Conservation (phyloP, 108 stramenopile species). For the Parietichytrium sp. region DNA sequence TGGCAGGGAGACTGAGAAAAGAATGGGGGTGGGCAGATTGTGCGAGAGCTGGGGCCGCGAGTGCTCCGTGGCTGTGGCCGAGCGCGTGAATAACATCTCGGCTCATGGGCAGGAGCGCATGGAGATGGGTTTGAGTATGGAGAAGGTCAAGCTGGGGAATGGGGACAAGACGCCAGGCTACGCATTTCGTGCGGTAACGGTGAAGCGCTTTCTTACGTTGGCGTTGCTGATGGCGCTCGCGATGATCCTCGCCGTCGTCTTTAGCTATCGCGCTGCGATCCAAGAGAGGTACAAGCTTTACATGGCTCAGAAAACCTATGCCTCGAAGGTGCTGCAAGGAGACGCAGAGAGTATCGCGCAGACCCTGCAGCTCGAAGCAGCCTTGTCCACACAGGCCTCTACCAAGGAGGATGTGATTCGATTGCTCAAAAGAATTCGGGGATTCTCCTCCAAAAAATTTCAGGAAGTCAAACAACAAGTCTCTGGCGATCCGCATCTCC, state of each 20-base stretch:
- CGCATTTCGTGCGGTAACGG: not conserved
- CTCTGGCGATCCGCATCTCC: no score
- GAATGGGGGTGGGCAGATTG: no score
- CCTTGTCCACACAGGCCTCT: not conserved
- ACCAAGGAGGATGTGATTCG: constrained; percentile 27
- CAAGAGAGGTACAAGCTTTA: constrained; percentile 17
- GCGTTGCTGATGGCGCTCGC: not conserved
- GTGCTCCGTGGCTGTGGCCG: no score
- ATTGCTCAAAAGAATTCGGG: not conserved
- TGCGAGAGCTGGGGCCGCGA: no score
- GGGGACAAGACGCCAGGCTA: constrained; percentile 26
- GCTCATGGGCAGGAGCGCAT: no score
- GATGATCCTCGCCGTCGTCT: not conserved
- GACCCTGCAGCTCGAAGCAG: constrained; percentile 22
- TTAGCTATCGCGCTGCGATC: not conserved
- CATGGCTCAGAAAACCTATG: not conserved
- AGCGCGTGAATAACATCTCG: no score
- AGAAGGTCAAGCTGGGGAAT: constrained; percentile 29
- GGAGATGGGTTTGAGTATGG: not conserved
- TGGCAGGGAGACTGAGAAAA: no score
- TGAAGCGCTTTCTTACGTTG: not conserved
- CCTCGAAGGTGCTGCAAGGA: not conserved
- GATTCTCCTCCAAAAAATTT: not conserved
- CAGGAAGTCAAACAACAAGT: no score
- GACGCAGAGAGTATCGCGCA: not conserved